A percentile compares a stretch with the other conserved stretches of the same genome.
These are phyloP conservation scores for Microthlaspi erraticum DNA, from an alignment of 345 rosid species.

Conservation along the genomic window DNA sequence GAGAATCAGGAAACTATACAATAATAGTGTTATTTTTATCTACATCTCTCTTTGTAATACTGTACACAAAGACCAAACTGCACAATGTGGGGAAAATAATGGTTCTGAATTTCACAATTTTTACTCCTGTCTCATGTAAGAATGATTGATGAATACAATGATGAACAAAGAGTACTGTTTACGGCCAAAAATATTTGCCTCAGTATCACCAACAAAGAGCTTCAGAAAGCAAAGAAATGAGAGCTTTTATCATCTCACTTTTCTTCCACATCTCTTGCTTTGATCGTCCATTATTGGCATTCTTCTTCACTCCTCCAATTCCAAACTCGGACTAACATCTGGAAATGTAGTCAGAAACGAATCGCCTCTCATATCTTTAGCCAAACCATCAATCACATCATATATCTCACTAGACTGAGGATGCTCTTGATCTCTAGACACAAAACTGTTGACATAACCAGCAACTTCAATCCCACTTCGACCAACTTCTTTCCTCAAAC, in stretches of 20 bases:
- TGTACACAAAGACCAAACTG: conserved; percentile 24
- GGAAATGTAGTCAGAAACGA: conserved; percentile 19
- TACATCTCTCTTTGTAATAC: neutral
- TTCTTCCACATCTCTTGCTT: neutral
- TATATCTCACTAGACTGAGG: conserved; percentile 57
- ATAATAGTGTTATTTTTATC: conserved; percentile 38
- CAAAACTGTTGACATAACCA: conserved; percentile 62
- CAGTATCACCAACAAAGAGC: conserved; percentile 21
- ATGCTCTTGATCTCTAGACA: conserved; percentile 70
- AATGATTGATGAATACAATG: conserved; percentile 24
- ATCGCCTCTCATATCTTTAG: conserved; percentile 56
- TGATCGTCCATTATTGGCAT: neutral
- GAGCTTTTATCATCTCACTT: neutral
- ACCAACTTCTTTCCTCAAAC: conserved; percentile 75
- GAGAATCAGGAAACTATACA: conserved; percentile 49
- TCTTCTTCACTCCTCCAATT: conserved; percentile 32
- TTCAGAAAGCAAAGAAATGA: conserved; percentile 25
- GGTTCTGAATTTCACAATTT: conserved; percentile 31
- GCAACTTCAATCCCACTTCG: conserved; percentile 72
- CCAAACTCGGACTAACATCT: conserved; percentile 31
- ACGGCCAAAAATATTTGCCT: conserved; percentile 10
- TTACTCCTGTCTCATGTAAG: conserved; percentile 1
- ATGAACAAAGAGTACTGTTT: conserved; percentile 33
- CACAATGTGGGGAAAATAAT: conserved; percentile 31
- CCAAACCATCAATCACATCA: conserved; percentile 57